Evolutionary conservation across 2,329 filamentous ascomycete genomes (phyloP), one percentile per base, ranked within the genome.

Genomic region (Alternaria burnsii): DNA sequence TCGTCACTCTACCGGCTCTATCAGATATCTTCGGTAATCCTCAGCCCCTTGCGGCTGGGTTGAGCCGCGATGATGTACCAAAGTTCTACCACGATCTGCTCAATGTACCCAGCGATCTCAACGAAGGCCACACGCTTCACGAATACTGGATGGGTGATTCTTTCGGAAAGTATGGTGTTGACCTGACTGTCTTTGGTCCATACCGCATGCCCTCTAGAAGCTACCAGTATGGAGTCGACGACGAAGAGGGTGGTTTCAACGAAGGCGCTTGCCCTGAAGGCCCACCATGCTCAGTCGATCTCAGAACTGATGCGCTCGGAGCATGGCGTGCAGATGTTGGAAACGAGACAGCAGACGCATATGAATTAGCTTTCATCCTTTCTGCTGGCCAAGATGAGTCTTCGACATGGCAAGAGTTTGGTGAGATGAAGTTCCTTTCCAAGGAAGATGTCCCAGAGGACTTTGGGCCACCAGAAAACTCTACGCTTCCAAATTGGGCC

Each of bases 61-160:
- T 85, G 12, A 71, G 74, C 12, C 79, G 84, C 32, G 78, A 81
- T 11, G 78, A 83, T 38, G 83, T 86, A 1, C 83, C 84, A 0
- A 73, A 75, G 3, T 86, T 83, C 65, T 86, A 86, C 67, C 79
- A 78, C 30, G 82, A 86, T 59, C 73, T 86, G 4, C 76, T 86
- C 50, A 86, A 86, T 62, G 82, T 73, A 51, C 84, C 83, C 0
- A 79, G 75, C 40, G 81, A 83, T 4, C 69, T 86, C 30, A 86
- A 86, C 58, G 75, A 75, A n/a, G 80, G 80, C 4, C 84, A 85
- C 60, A 86, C 84, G 2, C 74, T 86, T 3, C 84, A 86, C 59
- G 83, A 86, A 70, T 86, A 86, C 67, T 86, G 84, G 84, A 86
- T 86, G 84, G 83, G 83, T 53, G 84, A 86, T 69, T 85, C 83